These are phyloP conservation scores for Pelargonium cotyledonis DNA, from an alignment of 441 rosid genomes.

Conservation along the genomic window DNA sequence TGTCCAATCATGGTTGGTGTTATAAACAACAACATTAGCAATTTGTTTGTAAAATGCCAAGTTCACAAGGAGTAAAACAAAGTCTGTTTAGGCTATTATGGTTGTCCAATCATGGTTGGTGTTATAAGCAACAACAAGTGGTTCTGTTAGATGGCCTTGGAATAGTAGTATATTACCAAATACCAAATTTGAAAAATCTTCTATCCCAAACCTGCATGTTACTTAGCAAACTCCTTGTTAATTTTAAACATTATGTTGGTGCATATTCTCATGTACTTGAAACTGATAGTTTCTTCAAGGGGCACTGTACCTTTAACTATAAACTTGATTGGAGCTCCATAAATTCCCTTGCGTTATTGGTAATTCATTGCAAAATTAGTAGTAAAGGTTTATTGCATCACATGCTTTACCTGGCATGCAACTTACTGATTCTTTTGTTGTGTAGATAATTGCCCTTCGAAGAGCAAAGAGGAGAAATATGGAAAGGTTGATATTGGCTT, in stretches of 20 bases:
- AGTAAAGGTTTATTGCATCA: neutral
- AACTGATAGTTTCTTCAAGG: no score
- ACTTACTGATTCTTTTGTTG: constrained; percentile 9
- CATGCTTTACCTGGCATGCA: neutral
- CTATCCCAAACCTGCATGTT: no score
- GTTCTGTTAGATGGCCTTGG: no score
- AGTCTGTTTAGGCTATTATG: neutral
- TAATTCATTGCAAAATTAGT: no score
- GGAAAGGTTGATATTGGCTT: constrained; percentile 91
- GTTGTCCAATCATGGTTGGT: neutral
- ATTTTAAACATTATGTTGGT: no score
- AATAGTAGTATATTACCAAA: no score
- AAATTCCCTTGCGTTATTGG: no score
- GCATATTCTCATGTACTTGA: no score
- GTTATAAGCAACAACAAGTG: neutral
- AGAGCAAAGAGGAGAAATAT: constrained; percentile 97
- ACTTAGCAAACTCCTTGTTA: no score
- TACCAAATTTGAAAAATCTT: no score
- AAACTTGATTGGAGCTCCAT: no score
- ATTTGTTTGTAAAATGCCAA: neutral
- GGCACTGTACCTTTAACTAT: no score
- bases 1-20: neutral
- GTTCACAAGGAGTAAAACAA: neutral
- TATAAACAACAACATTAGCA: neutral
- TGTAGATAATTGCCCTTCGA: constrained; percentile 86